Evolutionary conservation across 129 eudicot species (phyloP), one percentile per base, ranked within the genome.

Genomic region (Centrapalus pauciflorus): DNA sequence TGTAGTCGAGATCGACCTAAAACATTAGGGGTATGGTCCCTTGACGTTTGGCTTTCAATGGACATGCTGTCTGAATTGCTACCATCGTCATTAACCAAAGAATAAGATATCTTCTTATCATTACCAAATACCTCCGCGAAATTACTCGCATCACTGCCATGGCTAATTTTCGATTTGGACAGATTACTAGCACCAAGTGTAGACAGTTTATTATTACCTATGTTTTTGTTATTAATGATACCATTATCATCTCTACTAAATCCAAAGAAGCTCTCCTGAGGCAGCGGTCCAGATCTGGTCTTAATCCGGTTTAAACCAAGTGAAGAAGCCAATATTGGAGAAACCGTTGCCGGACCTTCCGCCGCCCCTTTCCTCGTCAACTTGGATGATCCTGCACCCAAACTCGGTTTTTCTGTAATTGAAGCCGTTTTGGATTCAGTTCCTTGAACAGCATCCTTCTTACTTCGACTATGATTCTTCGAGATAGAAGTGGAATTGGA

Each of bases 281-380:
- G 95, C 82, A 94, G 56, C 19, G 99, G 99, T 45, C 99, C 99
- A 1, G 99, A 94, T 79, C 99, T 78, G 64, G 99, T 94, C 76
- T 94, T 94, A 9, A 94, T 94, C 86, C 88, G 81, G 69, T 94
- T 94, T 55, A 94, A 70, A 14, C 99, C 99, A 25, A 94, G 67
- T 0, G 99, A 94, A 3, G 99, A 89, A 1, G 99, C 97, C 19
- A 89, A 34, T 30, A 94, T 76, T 17, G 99, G 96, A 3, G 99
- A 89, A 45, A 87, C 85, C 24, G 93, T 69, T 34, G 80, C 70
- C 52, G 77, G 52, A 23, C 72, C 76, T 46, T 58, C 84, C 25
- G 69, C 67, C 48, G 45, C 61, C 51, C 54, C 81, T 78, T 81
- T 81, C 37, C 59, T 49, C 17, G 40, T 61, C 77, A 50, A 55